Conservation (phyloP, 129 eudicot genomes). For the Logfia minima region DNA sequence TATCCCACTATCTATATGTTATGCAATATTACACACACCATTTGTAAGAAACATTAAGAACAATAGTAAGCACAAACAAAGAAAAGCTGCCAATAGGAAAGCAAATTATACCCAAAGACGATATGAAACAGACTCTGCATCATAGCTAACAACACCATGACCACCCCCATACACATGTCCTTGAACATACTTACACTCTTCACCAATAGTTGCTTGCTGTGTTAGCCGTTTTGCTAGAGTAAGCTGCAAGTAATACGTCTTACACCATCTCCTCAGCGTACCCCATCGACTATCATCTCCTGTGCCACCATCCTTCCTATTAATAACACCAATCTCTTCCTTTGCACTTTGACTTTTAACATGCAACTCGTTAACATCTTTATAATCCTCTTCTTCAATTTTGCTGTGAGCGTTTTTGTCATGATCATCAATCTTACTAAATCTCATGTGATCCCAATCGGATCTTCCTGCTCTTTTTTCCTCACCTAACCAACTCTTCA, state of each 20-base stretch:
- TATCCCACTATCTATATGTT: background rate
- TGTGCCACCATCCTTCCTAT: constrained; percentile 23
- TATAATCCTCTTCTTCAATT: constrained; percentile 11
- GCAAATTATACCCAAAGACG: constrained; percentile 62
- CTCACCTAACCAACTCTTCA: constrained; percentile 53
- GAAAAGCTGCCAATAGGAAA: background rate
- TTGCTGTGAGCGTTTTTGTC: background rate
- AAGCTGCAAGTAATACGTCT: constrained; percentile 63
- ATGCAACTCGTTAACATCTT: constrained; percentile 14
- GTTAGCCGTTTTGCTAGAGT: constrained; percentile 56
- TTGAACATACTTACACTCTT: constrained; percentile 41
- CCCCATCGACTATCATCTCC: constrained; percentile 19
- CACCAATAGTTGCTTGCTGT: constrained; percentile 40
- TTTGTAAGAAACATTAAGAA: background rate
- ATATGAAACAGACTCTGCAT: constrained; percentile 59
- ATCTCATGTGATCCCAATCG: constrained; percentile 37
- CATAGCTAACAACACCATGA: constrained; percentile 37
- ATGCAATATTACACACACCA: background rate
- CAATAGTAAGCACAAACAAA: background rate
- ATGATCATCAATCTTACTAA: constrained; percentile 21
- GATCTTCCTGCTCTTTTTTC: constrained; percentile 29
- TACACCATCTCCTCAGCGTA: constrained; percentile 39
- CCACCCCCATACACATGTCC: constrained; percentile 21
- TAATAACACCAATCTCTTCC: background rate
- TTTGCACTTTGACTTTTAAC: background rate